Conservation (phyloP, 768 basidiomycete species). For the Russula virescens region DNA sequence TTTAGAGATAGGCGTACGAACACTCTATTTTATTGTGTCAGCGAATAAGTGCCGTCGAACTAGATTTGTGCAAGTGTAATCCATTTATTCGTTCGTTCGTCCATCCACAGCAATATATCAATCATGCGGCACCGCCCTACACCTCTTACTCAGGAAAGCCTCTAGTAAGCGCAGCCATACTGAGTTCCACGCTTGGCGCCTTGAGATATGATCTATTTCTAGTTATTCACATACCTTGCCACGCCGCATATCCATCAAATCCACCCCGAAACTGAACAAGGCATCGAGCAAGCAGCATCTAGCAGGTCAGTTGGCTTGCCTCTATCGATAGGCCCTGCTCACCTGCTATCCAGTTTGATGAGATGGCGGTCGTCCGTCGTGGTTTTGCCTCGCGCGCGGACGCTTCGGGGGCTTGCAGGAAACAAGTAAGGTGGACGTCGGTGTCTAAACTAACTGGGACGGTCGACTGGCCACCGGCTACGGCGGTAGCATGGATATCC, state of each 20-base stretch:
- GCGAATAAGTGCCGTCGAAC: too few relatives aligned
- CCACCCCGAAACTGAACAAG: background rate
- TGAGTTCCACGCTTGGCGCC: slow-evolving; percentile 55
- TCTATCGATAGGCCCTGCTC: slow-evolving; percentile 75
- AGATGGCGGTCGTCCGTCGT: slow-evolving; percentile 38
- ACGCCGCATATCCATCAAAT: slow-evolving; percentile 37
- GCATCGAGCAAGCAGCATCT: slow-evolving; percentile 18
- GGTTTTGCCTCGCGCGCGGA: slow-evolving; percentile 31
- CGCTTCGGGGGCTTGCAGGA: slow-evolving; percentile 59
- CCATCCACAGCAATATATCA: background rate
- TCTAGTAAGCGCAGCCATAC: slow-evolving; percentile 52
- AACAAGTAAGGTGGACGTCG: slow-evolving; percentile 83
- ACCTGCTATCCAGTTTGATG: slow-evolving; percentile 79
- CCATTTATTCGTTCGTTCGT: background rate
- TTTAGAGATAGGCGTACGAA: too few relatives aligned
- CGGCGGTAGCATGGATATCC: slow-evolving; percentile 67
- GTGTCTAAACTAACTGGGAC: slow-evolving; percentile 60
- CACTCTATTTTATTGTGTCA: too few relatives aligned
- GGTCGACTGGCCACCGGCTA: slow-evolving; percentile 61
- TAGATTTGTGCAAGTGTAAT: too few relatives aligned
- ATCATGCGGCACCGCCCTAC: too few relatives aligned
- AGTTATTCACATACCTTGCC: slow-evolving; percentile 56
- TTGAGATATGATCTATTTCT: slow-evolving; percentile 50
- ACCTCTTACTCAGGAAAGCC: background rate
- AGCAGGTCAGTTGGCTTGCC: slow-evolving; percentile 58